phyloP scores from a whole-genome alignment of 371 early-diverging fungal genomes.

The Entomophthora muscae region DNA sequence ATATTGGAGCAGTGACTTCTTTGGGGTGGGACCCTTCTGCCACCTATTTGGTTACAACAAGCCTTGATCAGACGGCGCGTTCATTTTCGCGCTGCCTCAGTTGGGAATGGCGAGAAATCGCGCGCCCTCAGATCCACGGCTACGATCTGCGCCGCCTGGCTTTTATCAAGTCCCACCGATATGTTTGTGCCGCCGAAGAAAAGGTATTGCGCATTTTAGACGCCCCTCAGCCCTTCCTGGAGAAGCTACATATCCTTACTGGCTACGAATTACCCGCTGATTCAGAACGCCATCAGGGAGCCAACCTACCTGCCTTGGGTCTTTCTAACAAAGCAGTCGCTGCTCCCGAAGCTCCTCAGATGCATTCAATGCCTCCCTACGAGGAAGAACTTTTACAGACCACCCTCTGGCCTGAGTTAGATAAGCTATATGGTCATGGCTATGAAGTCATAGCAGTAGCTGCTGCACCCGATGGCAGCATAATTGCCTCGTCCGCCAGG shows the following conservation, averaged over 20 bases:
- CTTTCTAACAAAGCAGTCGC: constrained; percentile 88
- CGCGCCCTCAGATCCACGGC: constrained; percentile 92
- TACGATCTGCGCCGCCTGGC: constrained; percentile 79
- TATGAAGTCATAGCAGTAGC: constrained; percentile 74
- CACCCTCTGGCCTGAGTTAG: constrained; percentile 93
- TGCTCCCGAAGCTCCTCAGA: constrained; percentile 13
- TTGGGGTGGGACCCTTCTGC: constrained; percentile 69
- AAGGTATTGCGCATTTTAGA: constrained; percentile 81
- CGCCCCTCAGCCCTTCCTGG: constrained; percentile 65
- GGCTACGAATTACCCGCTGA: background rate
- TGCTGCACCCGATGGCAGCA: constrained; percentile 41
- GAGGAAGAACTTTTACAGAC: constrained; percentile 75
- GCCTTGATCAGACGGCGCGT: constrained; percentile 80
- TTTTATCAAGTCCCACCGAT: constrained; percentile 52
- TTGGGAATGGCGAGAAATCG: constrained; percentile 77
- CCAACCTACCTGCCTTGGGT: constrained; percentile 79
- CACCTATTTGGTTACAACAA: constrained; percentile 48
- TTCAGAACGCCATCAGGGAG: constrained; percentile 34
- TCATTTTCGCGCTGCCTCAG: constrained; percentile 32
- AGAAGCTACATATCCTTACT: constrained; percentile 29
- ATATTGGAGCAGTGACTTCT: constrained; percentile 20
- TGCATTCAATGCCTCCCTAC: constrained; percentile 21
- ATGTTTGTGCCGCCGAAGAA: constrained; percentile 87
- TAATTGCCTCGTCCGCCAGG: constrained; percentile 70
- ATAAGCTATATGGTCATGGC: constrained; percentile 90